Evolutionary conservation across 2,329 filamentous ascomycete genomes (phyloP).

Genomic region (Colletotrichum lindemuthianum): DNA sequence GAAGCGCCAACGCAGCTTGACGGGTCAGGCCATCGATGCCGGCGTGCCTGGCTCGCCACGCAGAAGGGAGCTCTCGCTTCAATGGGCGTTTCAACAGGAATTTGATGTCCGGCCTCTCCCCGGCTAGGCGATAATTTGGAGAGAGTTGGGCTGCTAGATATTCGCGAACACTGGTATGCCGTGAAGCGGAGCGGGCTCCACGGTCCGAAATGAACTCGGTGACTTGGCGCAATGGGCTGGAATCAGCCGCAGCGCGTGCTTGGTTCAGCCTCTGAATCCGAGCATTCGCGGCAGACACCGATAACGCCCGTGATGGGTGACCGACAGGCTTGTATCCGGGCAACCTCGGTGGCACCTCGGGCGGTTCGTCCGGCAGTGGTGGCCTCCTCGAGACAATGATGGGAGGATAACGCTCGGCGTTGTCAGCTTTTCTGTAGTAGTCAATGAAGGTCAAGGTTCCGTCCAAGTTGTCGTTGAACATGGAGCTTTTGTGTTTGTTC

Average conservation of each 20-base stretch:
- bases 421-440: conserved; percentile 8
- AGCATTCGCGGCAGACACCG: too few species aligned
- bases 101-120: conserved; percentile 26
- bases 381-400: conserved; percentile 42
- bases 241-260: too few species aligned
- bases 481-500: conserved; percentile 30
- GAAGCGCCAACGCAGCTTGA: conserved; percentile 13
- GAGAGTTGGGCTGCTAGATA: conserved; percentile 14
- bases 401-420: conserved; percentile 9
- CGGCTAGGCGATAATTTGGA: conserved; percentile 5
- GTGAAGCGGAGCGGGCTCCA: too few species aligned
- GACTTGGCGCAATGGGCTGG: too few species aligned
- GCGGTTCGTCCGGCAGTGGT: conserved; percentile 36
- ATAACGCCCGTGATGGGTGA: not conserved
- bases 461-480: conserved; percentile 53
- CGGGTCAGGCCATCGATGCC: conserved; percentile 13
- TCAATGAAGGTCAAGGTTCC: conserved; percentile 49
- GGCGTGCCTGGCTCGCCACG: conserved; percentile 11
- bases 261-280: too few species aligned
- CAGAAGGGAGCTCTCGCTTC: conserved; percentile 1
- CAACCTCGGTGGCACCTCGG: conserved; percentile 31
- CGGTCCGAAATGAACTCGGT: too few species aligned
- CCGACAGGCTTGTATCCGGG: not conserved
- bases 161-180: not conserved
- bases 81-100: conserved; percentile 22